Conservation (phyloP, 2,329 filamentous ascomycete genomes). For the Phaeoacremonium minimum region DNA sequence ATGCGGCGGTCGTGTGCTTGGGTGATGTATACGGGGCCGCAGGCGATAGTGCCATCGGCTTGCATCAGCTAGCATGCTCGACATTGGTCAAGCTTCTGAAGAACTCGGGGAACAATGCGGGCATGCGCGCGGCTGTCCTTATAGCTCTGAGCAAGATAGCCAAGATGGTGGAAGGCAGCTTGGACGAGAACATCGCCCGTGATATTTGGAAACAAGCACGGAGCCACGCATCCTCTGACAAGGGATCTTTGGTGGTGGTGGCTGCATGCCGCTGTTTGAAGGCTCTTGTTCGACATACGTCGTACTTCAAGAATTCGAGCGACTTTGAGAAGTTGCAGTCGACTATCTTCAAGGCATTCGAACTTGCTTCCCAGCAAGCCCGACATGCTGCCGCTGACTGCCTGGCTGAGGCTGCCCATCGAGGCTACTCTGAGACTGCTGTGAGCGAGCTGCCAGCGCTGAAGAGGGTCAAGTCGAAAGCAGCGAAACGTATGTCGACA, state of each 20-base stretch:
- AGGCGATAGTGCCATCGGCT: conserved; percentile 84
- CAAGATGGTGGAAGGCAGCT: conserved; percentile 67
- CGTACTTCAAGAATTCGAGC: conserved; percentile 80
- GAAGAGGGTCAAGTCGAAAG: conserved; percentile 66
- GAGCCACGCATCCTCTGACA: conserved; percentile 72
- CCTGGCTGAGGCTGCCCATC: conserved; percentile 77
- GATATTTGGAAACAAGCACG: conserved; percentile 93
- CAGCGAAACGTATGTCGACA: conserved; percentile 53
- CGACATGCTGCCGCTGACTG: conserved; percentile 84
- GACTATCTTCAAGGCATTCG: conserved; percentile 80
- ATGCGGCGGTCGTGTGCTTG: conserved; percentile 82
- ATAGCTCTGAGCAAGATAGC: conserved; percentile 71
- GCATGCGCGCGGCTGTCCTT: conserved; percentile 75
- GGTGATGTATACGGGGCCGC: conserved; percentile 89
- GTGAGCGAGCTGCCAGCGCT: conserved; percentile 46
- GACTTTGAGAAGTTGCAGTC: conserved; percentile 89
- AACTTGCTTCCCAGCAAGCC: conserved; percentile 70
- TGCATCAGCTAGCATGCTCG: conserved; percentile 71
- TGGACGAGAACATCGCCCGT: conserved; percentile 81
- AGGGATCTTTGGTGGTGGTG: conserved; percentile 74
- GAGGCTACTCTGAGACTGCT: conserved; percentile 65
- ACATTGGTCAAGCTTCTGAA: conserved; percentile 78
- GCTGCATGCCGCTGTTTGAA: conserved; percentile 77
- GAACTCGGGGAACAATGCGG: conserved; percentile 72
- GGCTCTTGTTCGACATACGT: conserved; percentile 65